Base-by-base conservation (phyloP, 83 land plant species). In the Picea engelmannii region DNA sequence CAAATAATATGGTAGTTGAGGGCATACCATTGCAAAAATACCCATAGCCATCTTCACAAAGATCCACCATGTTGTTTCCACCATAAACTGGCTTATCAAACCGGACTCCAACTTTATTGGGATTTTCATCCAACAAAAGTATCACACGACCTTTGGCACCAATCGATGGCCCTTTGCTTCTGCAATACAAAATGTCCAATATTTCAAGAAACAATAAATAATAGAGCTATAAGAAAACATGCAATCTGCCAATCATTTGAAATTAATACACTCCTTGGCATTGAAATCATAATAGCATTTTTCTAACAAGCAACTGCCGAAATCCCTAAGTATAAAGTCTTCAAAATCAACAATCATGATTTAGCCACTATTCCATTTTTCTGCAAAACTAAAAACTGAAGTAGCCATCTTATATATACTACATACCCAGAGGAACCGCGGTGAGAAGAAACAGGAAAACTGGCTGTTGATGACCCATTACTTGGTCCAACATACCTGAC, bases 11-110 rank as follows among this genome's bases (percentile, higher is more conserved):
- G 35, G 5, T 38, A 15, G 78, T 13, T 52, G 58, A 74, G 12
- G 24, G 17, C 62, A 55, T 52, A 84, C 86, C 85, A 64, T 73
- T 82, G 80, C 85, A 84, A 44, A 84, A 84, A 63, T 58, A 84
- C 40, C 85, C 86, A 73, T 84, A 86, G 16, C 80, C 85, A 82
- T 84, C 85, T 55, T 84, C 86, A 64, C 86, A 84, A 20, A 84
- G 70, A 74, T 82, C 85, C 10, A 71, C 86, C 86, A 84, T 64
- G 78, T 84, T 84, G 70, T 84, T 84, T 44, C 86, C 86, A 81
- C 85, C 86, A 61, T 59, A 74, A 18, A 82, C 66, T 13, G 85
- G 86, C 59, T 84, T 84, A 47, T 84, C 86, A 82, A 84, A 84
- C 60, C 86, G 62, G 9, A 76, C 78, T 6, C 78, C 62, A 76